These are phyloP conservation scores for Solanum chacoense DNA, from an alignment of 305 asterid species.

Conservation along the genomic window DNA sequence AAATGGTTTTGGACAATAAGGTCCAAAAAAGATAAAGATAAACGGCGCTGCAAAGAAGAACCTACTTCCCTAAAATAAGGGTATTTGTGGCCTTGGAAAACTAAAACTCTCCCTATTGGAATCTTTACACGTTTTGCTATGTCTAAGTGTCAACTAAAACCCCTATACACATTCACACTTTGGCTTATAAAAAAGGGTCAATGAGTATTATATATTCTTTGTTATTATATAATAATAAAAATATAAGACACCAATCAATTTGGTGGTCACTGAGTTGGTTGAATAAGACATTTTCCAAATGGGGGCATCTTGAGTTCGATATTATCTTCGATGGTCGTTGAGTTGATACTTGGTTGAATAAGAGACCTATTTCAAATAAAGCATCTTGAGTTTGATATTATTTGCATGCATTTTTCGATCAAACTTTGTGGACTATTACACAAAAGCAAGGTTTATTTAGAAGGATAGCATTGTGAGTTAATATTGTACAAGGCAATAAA, in stretches of 20 bases:
- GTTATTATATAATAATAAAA: too few species aligned
- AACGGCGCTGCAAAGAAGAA: constrained; percentile 14
- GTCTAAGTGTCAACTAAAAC: background rate
- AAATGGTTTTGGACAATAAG: background rate
- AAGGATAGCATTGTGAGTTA: too few species aligned
- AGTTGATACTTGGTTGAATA: too few species aligned
- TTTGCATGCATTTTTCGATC: too few species aligned
- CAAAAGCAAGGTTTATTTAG: too few species aligned
- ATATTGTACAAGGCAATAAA: background rate
- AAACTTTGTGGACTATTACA: background rate
- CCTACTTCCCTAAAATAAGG: constrained; percentile 13
- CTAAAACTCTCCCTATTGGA: background rate
- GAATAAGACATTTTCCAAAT: too few species aligned
- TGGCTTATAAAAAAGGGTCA: background rate
- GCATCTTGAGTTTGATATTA: too few species aligned
- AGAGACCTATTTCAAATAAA: too few species aligned
- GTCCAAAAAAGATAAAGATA: constrained; percentile 8
- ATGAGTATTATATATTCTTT: background rate
- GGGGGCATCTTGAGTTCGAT: background rate
- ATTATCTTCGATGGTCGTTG: too few species aligned
- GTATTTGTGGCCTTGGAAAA: constrained; percentile 7
- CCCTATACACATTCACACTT: background rate
- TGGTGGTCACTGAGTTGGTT: background rate
- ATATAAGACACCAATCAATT: background rate
- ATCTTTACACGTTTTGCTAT: constrained; percentile 12